Evolutionary conservation across 768 basidiomycete species (phyloP).

Genomic region (Auricularia auricula-judae): DNA sequence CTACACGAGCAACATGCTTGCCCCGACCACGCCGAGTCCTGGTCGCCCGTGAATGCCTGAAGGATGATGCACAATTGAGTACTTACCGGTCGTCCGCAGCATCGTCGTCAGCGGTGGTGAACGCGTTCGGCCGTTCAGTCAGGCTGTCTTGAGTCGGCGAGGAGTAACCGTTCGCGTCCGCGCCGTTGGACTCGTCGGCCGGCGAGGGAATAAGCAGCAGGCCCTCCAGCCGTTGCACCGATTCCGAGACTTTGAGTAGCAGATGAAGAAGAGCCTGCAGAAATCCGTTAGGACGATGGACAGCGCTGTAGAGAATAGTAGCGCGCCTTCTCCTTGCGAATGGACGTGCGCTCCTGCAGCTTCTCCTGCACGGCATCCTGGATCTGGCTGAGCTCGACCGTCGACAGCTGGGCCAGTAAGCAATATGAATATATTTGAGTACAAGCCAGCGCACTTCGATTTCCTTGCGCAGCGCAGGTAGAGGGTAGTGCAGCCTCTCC

Average conservation of each 20-base stretch:
- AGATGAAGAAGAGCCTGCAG: slow-evolving; percentile 70
- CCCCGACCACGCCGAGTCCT: slow-evolving; percentile 29
- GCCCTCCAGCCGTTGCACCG: slow-evolving; percentile 76
- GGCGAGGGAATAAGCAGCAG: slow-evolving; percentile 62
- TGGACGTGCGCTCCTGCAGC: slow-evolving; percentile 55
- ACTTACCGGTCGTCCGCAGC: slow-evolving; percentile 35
- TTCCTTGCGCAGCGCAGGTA: slow-evolving; percentile 49
- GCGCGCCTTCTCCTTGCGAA: slow-evolving; percentile 79
- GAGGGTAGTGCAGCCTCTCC: slow-evolving; percentile 53
- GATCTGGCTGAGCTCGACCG: slow-evolving; percentile 41
- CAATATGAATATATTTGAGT: slow-evolving; percentile 6
- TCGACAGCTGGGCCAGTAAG: slow-evolving; percentile 10
- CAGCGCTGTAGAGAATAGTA: background rate
- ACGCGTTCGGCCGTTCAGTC: background rate
- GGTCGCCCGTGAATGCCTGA: background rate
- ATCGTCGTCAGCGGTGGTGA: slow-evolving; percentile 16
- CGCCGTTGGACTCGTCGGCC: slow-evolving; percentile 25
- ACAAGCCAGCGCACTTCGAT: slow-evolving; percentile 45
- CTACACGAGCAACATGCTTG: slow-evolving; percentile 75
- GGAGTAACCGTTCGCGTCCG: slow-evolving; percentile 20
- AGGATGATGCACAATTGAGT: slow-evolving; percentile 11
- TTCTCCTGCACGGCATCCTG: slow-evolving; percentile 71
- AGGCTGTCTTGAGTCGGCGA: slow-evolving; percentile 24
- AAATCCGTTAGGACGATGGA: slow-evolving; percentile 4
- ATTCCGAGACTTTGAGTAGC: slow-evolving; percentile 87